Evolutionary conservation across 2,329 filamentous ascomycete genomes (phyloP), one percentile per base, ranked within the genome.

Genomic region (Chalaropsis ovoidea): DNA sequence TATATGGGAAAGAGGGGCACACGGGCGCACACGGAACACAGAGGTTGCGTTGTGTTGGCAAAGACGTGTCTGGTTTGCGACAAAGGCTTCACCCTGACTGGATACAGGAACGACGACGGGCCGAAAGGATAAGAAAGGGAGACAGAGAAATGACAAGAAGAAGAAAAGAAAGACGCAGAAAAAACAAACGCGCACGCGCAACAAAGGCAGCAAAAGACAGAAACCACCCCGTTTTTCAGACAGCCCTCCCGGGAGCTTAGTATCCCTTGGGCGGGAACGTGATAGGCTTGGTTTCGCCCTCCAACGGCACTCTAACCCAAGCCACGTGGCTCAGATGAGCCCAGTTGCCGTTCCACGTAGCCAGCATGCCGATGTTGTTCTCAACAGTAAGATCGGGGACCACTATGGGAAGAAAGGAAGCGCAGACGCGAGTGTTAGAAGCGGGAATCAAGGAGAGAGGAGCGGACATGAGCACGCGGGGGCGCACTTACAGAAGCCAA

Each of bases 271-370:
- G 90, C 22, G 92, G 93, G 72, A 96, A 96, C 68, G 80, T 87
- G 27, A 88, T 87, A n/a, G 84, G 77, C 71, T 85, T 82, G 68
- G 85, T 80, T 13, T 75, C 77, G 3, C 90, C 90, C 39, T 82
- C 79, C 66, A 81, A 84, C 3, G 82, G 82, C 65, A 96, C 78
- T 68, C 90, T 86, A 68, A 90, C 80, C 81, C 92, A 97, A 67
- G 86, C 84, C 70, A 96, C 74, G 8, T 82, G 86, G 42, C 86
- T 84, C 68, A 96, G 80, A 71, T 87, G 87, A 8, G 88, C 81
- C 93, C 93, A 97, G 31, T 88, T 83, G 3, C 89, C 88, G 69
- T 90, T 88, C 90, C 91, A 97, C 24, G 80, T 79, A 69, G 84
- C 81, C 49, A 97, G 75, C 69, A 82, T 80, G 66, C 80, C 76